Base-by-base conservation (phyloP, 352 stramenopile species). In the Globisporangium middletonii region DNA sequence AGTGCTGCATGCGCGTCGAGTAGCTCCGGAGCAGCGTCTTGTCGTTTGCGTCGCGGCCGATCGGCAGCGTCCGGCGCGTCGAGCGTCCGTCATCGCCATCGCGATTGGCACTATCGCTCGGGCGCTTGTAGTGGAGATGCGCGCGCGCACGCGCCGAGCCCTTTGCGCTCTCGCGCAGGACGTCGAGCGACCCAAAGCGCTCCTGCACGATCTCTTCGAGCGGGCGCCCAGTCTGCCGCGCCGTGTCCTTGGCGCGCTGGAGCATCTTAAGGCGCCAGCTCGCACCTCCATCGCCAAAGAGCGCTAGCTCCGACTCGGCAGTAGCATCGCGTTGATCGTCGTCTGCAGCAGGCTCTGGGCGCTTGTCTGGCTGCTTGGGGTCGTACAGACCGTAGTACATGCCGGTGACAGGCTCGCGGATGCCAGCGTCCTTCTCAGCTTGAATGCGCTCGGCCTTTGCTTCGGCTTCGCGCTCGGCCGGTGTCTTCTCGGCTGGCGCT, bases 251-350 rank as follows among this genome's bases (percentile, higher is more conserved):
- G 0, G 84, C 84, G 50, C 80, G 71, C 57, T 87, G 76, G 3
- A 94, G 72, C 84, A 92, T 92, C 49, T 94, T 94, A 7, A 72
- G 75, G 15, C 81, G 75, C 84, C 84, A 94, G 57, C 84, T 94
- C 18, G 84, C 84, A 5, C 84, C 84, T 35, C 82, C 80, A 42
- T 94, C 82, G 6, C 84, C 84, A 44, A 88, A 73, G 13, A 84
- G 27, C 16, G 72, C 71, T 48, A 71, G 56, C 0, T 69, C 58
- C 6, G 53, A 60, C 0, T 61, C 53, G 7, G 50, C 50, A 2
- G 60, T 52, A 6, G 59, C 23, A 28, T 62, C 49, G 13, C 50
- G 18, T 55, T 44, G 38, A 15, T 67, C 44, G 15, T 50, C 4
- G 74, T 16, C 38, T 51, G 72, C 15, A 13, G 16, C 9, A n/a